These are phyloP conservation scores for Hippophae gyantsensis DNA, from an alignment of 306 rosid species.

Conservation along the genomic window DNA sequence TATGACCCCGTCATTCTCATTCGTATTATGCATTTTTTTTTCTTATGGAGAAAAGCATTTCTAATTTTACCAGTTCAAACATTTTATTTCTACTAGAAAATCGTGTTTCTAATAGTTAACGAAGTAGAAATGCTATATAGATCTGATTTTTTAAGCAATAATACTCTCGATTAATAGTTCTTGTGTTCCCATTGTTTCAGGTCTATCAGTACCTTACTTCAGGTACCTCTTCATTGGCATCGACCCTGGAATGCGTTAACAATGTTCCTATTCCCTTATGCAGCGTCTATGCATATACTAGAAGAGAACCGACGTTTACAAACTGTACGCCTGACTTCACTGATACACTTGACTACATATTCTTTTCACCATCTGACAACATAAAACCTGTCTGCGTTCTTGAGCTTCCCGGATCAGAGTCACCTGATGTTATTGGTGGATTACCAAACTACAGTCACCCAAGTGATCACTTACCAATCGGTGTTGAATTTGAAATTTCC, in stretches of 20 bases:
- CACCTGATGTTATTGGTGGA: slow-evolving; percentile 65
- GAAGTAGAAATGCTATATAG: too few relatives aligned
- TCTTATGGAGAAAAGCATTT: too few relatives aligned
- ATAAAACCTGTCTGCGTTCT: slow-evolving; percentile 65
- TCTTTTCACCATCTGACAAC: slow-evolving; percentile 47
- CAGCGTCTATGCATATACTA: slow-evolving; percentile 51
- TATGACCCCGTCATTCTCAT: too few relatives aligned
- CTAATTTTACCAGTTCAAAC: too few relatives aligned
- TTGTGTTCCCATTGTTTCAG: slow-evolving; percentile 31
- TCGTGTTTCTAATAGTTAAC: too few relatives aligned
- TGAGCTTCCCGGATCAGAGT: slow-evolving; percentile 58
- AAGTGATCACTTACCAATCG: slow-evolving; percentile 90
- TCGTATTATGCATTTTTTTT: too few relatives aligned
- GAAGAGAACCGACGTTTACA: slow-evolving; percentile 85
- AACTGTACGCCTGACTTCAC: slow-evolving; percentile 93
- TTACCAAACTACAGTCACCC: slow-evolving; percentile 69
- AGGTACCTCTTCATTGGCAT: slow-evolving; percentile 36
- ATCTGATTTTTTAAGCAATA: too few relatives aligned
- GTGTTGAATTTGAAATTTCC: slow-evolving; percentile 62
- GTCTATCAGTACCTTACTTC: slow-evolving; percentile 67
- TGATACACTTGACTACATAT: slow-evolving; percentile 68
- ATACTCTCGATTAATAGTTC: not conserved
- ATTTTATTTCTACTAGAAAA: too few relatives aligned
- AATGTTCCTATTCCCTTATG: slow-evolving; percentile 55
- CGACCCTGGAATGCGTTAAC: slow-evolving; percentile 26